phyloP scores from a whole-genome alignment of 2,329 filamentous ascomycete genomes.

The Dactylonectria macrodidyma region DNA sequence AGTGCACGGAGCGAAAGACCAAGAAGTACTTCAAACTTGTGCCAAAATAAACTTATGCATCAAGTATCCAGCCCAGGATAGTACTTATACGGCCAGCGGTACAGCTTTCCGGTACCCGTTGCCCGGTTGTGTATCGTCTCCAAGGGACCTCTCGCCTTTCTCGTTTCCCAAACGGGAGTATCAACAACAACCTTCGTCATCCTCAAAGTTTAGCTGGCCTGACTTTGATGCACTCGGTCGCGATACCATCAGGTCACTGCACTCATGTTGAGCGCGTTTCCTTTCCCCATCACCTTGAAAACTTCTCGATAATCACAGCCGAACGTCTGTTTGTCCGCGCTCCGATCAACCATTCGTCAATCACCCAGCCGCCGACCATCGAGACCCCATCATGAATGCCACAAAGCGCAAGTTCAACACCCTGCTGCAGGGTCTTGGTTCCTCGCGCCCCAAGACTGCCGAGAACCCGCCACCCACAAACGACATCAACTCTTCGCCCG shows the following conservation, averaged over 20 bases:
- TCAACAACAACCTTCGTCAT: slow-evolving; percentile 29
- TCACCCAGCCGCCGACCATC: background rate
- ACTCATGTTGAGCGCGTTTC: background rate
- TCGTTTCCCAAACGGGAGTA: slow-evolving; percentile 24
- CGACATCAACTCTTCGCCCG: slow-evolving; percentile 29
- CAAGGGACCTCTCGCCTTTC: slow-evolving; percentile 1
- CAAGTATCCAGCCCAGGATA: background rate
- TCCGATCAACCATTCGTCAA: background rate
- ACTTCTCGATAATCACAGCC: background rate
- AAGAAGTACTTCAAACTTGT: background rate
- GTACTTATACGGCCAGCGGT: background rate
- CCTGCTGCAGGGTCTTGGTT: slow-evolving; percentile 77
- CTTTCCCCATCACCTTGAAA: background rate
- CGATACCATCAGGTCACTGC: background rate
- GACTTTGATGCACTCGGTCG: slow-evolving; percentile 15
- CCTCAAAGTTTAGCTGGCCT: slow-evolving; percentile 23
- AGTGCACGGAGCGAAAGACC: background rate
- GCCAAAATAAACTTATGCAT: no score
- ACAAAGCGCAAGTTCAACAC: slow-evolving; percentile 90
- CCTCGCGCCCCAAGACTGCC: slow-evolving; percentile 45
- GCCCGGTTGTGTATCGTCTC: slow-evolving; percentile 17
- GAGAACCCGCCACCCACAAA: slow-evolving; percentile 16
- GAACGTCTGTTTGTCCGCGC: background rate
- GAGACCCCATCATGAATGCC: slow-evolving; percentile 71
- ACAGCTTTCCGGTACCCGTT: slow-evolving; percentile 5